A percentile compares a stretch with the other conserved stretches of the same genome.
Evolutionary conservation across 192 early-diverging fungal species (phyloP).

Genomic region (Coemansia sp.): DNA sequence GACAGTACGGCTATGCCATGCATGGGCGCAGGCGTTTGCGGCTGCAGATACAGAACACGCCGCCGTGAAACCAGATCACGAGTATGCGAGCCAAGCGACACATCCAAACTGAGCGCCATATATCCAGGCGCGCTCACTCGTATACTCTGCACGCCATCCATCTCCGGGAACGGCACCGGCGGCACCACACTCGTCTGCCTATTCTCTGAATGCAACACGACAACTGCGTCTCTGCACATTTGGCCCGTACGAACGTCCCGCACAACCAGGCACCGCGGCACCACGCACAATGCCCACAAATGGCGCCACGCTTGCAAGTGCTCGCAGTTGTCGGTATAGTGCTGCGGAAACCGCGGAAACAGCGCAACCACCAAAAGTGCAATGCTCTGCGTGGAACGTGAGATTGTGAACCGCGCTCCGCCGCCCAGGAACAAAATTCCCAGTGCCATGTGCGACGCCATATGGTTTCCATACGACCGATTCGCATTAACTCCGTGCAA

Average conservation of each 20-base stretch:
- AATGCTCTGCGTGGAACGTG: constrained; percentile 26
- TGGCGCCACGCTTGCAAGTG: constrained; percentile 55
- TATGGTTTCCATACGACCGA: constrained; percentile 47
- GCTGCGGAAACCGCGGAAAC: constrained; percentile 46
- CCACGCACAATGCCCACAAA: constrained; percentile 46
- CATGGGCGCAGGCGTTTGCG: neutral
- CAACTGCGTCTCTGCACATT: constrained; percentile 28
- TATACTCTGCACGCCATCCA: constrained; percentile 9
- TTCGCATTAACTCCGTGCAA: constrained; percentile 46
- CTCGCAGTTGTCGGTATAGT: constrained; percentile 36
- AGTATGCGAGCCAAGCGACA: constrained; percentile 3
- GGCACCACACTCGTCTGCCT: neutral
- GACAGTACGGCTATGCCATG: neutral
- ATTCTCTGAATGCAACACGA: neutral
- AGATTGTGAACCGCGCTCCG: constrained; percentile 45
- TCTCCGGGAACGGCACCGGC: constrained; percentile 21
- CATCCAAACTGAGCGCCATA: constrained; percentile 21
- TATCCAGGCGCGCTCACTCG: constrained; percentile 29
- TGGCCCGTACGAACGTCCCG: constrained; percentile 27
- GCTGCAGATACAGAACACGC: constrained; percentile 39
- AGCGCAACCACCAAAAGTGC: constrained; percentile 40
- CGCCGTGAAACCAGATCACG: neutral
- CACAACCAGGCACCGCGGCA: constrained; percentile 43
- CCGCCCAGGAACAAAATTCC: constrained; percentile 47
- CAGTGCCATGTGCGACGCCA: constrained; percentile 49